phyloP scores from a whole-genome alignment of 371 early-diverging fungal genomes.

The Apophysomyces ossiformis region DNA sequence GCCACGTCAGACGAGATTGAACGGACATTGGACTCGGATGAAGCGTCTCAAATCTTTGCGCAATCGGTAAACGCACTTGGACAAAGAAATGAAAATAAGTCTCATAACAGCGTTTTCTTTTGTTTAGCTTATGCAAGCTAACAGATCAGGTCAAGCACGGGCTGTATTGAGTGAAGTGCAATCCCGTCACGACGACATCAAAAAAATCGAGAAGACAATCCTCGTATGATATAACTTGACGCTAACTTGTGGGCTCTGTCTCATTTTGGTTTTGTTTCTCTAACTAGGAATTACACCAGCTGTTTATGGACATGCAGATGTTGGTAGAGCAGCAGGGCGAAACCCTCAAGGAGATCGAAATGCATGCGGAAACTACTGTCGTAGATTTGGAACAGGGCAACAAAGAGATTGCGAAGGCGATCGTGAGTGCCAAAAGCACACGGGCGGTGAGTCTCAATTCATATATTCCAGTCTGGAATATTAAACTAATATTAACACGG shows the following conservation, averaged over 20 bases:
- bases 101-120: not conserved
- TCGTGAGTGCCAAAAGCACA: slow-evolving; percentile 71
- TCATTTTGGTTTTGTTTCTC: too few relatives aligned
- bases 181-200: slow-evolving; percentile 86
- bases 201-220: slow-evolving; percentile 86
- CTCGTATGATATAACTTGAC: slow-evolving; percentile 48
- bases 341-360: slow-evolving; percentile 73
- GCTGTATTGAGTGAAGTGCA: slow-evolving; percentile 85
- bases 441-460: slow-evolving; percentile 61
- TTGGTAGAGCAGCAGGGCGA: slow-evolving; percentile 84
- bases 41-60: slow-evolving; percentile 81
- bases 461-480: not conserved
- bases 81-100: not conserved
- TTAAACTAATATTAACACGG: not conserved
- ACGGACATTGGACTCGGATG: slow-evolving; percentile 74
- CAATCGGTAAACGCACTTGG: slow-evolving; percentile 63
- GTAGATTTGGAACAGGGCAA: slow-evolving; percentile 75
- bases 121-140: slow-evolving; percentile 68
- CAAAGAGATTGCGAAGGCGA: slow-evolving; percentile 71
- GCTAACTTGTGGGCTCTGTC: not conserved
- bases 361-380: slow-evolving; percentile 64
- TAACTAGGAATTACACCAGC: slow-evolving; percentile 81
- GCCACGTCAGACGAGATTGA: slow-evolving; percentile 86
- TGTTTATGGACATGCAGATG: slow-evolving; percentile 91
- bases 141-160: slow-evolving; percentile 81